Percentiles rank a stretch among this genome's conserved stretches.
Conservation (phyloP, 2,329 filamentous ascomycete species). For the Xylaria polymorpha region DNA sequence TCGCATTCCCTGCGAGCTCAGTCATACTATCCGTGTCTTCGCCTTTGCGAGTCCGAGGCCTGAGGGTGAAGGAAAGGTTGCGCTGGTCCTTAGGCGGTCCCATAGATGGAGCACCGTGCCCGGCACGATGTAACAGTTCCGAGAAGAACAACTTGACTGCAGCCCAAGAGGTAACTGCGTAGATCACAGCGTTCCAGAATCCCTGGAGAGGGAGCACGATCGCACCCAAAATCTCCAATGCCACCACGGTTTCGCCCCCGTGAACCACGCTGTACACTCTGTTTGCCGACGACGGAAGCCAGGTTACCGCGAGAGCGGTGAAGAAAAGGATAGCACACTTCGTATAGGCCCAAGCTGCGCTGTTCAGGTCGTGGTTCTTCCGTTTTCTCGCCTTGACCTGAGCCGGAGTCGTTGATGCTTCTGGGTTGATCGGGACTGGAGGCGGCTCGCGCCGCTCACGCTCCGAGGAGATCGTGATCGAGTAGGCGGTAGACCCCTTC, state of each 20-base stretch:
- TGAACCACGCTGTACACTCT: conserved; percentile 76
- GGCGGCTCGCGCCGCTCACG: conserved; percentile 34
- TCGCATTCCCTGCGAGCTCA: conserved; percentile 56
- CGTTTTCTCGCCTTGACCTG: conserved; percentile 42
- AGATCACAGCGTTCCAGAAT: conserved; percentile 86
- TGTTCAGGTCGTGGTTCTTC: conserved; percentile 65
- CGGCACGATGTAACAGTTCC: conserved; percentile 50
- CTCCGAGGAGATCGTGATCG: conserved; percentile 62
- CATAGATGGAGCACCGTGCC: conserved; percentile 38
- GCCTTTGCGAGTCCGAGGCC: conserved; percentile 50
- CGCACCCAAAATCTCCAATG: conserved; percentile 76
- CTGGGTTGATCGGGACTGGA: conserved; percentile 39
- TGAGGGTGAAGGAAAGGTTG: conserved; percentile 51
- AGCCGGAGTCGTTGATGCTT: conserved; percentile 28
- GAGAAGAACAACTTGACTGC: conserved; percentile 66
- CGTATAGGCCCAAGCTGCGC: conserved; percentile 75
- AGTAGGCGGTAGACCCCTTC: conserved; percentile 54
- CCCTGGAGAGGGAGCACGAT: conserved; percentile 84
- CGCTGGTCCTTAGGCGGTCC: conserved; percentile 34
- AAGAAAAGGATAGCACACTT: conserved; percentile 79
- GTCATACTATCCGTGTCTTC: conserved; percentile 65
- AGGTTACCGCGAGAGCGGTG: conserved; percentile 75
- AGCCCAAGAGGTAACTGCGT: conserved; percentile 74
- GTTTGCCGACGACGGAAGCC: conserved; percentile 83
- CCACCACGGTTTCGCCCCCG: conserved; percentile 62